Evolutionary conservation across 2,329 filamentous ascomycete genomes (phyloP).

Genomic region (Gnomoniopsis smithogilvyi): DNA sequence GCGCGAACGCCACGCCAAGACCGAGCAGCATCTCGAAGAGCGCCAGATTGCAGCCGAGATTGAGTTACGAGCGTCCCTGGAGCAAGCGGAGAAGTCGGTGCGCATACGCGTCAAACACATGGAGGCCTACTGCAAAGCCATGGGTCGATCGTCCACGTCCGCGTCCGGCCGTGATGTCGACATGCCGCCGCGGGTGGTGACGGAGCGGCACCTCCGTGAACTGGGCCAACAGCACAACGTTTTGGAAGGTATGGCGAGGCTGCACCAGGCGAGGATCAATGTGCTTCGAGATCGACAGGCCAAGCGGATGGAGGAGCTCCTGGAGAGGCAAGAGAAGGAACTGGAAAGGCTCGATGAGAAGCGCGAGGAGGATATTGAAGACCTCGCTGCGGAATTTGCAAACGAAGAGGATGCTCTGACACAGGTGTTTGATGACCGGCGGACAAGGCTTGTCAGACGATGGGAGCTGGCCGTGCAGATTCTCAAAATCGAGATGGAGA

Average conservation of each 20-base stretch:
- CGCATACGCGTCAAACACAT: constrained; percentile 60
- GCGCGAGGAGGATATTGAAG: constrained; percentile 45
- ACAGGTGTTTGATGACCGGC: constrained; percentile 42
- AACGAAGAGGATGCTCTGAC: constrained; percentile 49
- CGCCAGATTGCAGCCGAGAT: constrained; percentile 61
- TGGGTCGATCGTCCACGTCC: constrained; percentile 36
- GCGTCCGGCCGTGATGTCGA: constrained; percentile 22
- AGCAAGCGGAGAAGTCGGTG: constrained; percentile 56
- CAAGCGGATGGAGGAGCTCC: constrained; percentile 57
- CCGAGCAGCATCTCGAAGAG: constrained; percentile 55
- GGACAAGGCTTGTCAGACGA: constrained; percentile 40
- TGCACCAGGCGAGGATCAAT: constrained; percentile 60
- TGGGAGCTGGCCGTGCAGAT: constrained; percentile 54
- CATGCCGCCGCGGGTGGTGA: constrained; percentile 52
- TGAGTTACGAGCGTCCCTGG: constrained; percentile 51
- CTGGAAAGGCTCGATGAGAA: constrained; percentile 42
- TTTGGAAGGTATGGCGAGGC: constrained; percentile 55
- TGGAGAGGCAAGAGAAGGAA: constrained; percentile 52
- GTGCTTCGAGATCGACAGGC: constrained; percentile 63
- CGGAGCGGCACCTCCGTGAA: constrained; percentile 56
- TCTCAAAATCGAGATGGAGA: constrained; percentile 50
- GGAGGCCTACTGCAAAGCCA: constrained; percentile 61
- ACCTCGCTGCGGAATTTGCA: constrained; percentile 42
- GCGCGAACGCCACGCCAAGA: constrained; percentile 52
- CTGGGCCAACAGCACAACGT: constrained; percentile 59